Evolutionary conservation across 2,329 filamentous ascomycete genomes (phyloP).

Genomic region (Davidsoniella eucalypti): DNA sequence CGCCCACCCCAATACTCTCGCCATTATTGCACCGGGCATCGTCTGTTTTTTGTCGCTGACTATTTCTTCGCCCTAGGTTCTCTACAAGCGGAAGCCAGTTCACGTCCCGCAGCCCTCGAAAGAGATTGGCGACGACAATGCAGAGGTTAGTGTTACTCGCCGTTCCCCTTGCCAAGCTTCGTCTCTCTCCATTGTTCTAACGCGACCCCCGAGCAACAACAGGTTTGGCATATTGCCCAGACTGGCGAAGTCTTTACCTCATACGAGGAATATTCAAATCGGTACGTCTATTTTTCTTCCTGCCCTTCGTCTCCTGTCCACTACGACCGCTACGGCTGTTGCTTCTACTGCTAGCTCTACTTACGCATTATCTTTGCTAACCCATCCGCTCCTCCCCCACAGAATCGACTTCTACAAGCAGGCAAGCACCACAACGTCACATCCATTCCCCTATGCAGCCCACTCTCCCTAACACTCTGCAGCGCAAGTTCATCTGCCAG

Average conservation of each 20-base stretch:
- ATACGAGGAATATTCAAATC: slow-evolving; percentile 74
- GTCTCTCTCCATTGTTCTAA: slow-evolving; percentile 11
- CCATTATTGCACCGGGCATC: not conserved
- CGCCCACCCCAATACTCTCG: too few relatives aligned
- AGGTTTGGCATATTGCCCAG: slow-evolving; percentile 86
- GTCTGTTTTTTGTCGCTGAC: not conserved
- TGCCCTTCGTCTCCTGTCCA: not conserved
- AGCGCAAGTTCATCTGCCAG: slow-evolving; percentile 86
- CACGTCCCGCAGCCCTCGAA: slow-evolving; percentile 53
- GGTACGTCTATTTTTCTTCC: slow-evolving; percentile 36
- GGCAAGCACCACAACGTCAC: slow-evolving; percentile 30
- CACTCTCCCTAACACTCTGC: slow-evolving; percentile 10
- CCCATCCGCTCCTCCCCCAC: slow-evolving; percentile 15
- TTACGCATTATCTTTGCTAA: slow-evolving; percentile 10
- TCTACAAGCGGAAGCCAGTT: slow-evolving; percentile 92
- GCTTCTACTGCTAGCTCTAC: not conserved
- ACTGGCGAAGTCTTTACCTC: slow-evolving; percentile 80
- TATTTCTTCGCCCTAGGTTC: slow-evolving; percentile 42
- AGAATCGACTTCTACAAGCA: slow-evolving; percentile 92
- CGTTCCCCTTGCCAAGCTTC: slow-evolving; percentile 3
- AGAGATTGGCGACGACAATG: slow-evolving; percentile 60
- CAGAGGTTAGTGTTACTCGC: slow-evolving; percentile 46
- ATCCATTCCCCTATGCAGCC: not conserved
- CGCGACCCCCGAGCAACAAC: slow-evolving; percentile 23
- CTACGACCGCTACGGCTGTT: not conserved